A percentile compares a stretch with the other conserved stretches of the same genome.
phyloP scores from a whole-genome alignment of 2,329 filamentous ascomycete genomes.

The Aureobasidium subglaciale region DNA sequence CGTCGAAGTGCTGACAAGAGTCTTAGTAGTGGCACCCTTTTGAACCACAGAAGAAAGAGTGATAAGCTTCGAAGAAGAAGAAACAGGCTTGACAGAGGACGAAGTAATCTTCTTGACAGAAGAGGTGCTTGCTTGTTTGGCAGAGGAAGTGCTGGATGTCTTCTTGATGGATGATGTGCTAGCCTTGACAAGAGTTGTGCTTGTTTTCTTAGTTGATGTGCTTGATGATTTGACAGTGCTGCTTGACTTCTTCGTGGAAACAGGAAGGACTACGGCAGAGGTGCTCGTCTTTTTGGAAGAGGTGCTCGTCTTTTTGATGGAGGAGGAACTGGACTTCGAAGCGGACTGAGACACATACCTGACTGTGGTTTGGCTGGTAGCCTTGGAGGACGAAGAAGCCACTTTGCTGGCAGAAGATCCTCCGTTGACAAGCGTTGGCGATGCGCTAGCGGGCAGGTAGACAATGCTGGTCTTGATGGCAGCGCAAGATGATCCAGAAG shows the following conservation, averaged over 20 bases:
- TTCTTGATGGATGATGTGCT: not conserved
- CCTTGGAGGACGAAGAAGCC: not conserved
- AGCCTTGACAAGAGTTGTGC: not conserved
- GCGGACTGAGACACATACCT: conserved; percentile 6
- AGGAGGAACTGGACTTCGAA: conserved; percentile 7
- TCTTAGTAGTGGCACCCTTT: not conserved
- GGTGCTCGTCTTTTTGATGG: conserved; percentile 4
- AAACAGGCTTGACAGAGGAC: not conserved
- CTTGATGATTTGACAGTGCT: not conserved
- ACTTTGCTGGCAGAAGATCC: not conserved
- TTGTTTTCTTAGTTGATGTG: conserved; percentile 2
- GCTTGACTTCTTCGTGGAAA: not conserved
- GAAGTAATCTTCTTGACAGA: not conserved
- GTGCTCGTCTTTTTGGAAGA: conserved; percentile 11
- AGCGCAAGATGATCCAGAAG: not conserved
- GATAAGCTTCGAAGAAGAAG: not conserved
- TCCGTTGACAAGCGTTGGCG: conserved; percentile 9
- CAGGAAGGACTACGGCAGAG: not conserved
- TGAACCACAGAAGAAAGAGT: not conserved
- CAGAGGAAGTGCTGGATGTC: not conserved
- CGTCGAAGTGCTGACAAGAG: not conserved
- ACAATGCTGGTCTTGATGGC: conserved; percentile 12
- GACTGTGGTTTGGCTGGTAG: not conserved
- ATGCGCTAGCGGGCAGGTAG: conserved; percentile 4
- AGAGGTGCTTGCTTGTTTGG: not conserved